Evolutionary conservation across 2,329 filamentous ascomycete genomes (phyloP).

Genomic region (Botryosphaeria agaves): DNA sequence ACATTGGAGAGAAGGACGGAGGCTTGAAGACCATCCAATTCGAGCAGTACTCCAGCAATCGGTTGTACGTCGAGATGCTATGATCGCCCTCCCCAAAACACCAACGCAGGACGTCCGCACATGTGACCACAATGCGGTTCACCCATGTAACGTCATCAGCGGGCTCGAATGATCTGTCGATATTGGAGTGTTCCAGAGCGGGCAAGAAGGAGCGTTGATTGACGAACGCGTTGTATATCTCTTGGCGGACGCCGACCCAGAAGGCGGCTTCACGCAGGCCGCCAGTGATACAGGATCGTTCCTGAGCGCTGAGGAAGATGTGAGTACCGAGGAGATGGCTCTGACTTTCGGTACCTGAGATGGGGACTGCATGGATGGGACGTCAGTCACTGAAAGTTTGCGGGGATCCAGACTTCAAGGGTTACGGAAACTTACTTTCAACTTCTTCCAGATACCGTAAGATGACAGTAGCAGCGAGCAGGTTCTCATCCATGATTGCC

Average conservation of each 20-base stretch:
- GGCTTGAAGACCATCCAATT: conserved; percentile 32
- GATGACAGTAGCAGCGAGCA: conserved; percentile 39
- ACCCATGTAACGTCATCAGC: conserved; percentile 39
- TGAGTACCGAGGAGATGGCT: conserved; percentile 15
- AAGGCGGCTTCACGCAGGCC: conserved; percentile 32
- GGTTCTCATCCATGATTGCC: conserved; percentile 29
- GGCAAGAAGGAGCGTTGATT: conserved; percentile 29
- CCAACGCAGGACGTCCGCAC: conserved; percentile 45
- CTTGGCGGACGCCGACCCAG: conserved; percentile 40
- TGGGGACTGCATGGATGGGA: conserved; percentile 5
- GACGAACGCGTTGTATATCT: conserved; percentile 35
- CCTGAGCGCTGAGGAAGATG: conserved; percentile 16
- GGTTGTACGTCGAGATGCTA: conserved; percentile 21
- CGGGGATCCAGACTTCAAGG: neutral
- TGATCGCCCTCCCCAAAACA: conserved; percentile 33
- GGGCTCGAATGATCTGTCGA: conserved; percentile 31
- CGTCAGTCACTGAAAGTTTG: neutral
- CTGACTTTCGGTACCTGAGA: conserved; percentile 10
- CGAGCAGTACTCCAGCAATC: conserved; percentile 27
- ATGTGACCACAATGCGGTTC: conserved; percentile 41
- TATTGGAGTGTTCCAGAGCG: conserved; percentile 31
- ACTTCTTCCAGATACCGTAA: conserved; percentile 41
- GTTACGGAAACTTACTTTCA: conserved; percentile 21
- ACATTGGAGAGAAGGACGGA: conserved; percentile 37
- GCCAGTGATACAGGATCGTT: conserved; percentile 12